Conservation (phyloP, 345 rosid species). For the Eutrema yunnanense region DNA sequence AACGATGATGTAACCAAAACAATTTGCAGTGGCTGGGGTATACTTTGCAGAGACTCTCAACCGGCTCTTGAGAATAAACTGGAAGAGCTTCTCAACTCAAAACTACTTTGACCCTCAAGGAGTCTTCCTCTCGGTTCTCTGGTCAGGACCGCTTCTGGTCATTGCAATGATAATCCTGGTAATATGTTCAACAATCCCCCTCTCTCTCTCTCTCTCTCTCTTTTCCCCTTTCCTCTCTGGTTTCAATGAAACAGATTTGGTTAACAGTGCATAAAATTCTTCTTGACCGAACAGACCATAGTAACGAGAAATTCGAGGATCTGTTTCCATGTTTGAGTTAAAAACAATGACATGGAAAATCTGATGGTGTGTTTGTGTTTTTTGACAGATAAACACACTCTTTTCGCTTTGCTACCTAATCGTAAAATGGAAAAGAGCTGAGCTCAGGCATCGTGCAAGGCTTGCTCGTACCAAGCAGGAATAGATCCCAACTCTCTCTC, state of each 20-base stretch:
- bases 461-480: slow-evolving; percentile 67
- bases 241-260: too few relatives aligned
- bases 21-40: slow-evolving; percentile 72
- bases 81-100: slow-evolving; percentile 84
- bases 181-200: slow-evolving; percentile 9
- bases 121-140: slow-evolving; percentile 67
- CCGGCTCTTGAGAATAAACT: slow-evolving; percentile 48
- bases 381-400: slow-evolving; percentile 75
- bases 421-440: slow-evolving; percentile 92
- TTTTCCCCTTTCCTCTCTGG: background rate
- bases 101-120: slow-evolving; percentile 90
- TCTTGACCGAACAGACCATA: background rate
- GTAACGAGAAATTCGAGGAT: background rate
- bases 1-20: background rate
- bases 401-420: slow-evolving; percentile 72
- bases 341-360: background rate
- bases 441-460: slow-evolving; percentile 87
- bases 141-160: slow-evolving; percentile 94
- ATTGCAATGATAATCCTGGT: slow-evolving; percentile 84
- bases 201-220: background rate
- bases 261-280: too few relatives aligned
- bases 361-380: background rate
- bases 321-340: background rate
- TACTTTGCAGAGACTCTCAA: slow-evolving; percentile 86
- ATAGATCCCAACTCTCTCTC: slow-evolving; percentile 25